Evolutionary conservation across 208 protist species (phyloP).

Genomic region (Trypanosoma avium): DNA sequence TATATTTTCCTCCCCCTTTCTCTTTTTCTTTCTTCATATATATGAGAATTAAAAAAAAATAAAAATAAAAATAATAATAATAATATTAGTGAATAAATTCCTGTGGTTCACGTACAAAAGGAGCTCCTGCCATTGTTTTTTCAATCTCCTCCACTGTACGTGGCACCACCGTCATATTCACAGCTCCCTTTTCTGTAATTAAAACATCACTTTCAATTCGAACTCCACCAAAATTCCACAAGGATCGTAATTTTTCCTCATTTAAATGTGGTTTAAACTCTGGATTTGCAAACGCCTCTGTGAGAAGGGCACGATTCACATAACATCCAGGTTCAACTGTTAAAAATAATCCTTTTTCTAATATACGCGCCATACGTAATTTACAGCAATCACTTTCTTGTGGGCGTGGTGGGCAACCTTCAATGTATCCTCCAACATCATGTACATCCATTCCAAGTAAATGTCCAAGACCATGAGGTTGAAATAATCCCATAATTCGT

Average conservation of each 20-base stretch:
- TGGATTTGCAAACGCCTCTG: constrained; percentile 71
- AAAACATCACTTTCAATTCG: constrained; percentile 98
- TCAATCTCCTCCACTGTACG: constrained; percentile 89
- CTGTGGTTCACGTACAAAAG: constrained; percentile 62
- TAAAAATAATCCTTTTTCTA: constrained; percentile 94
- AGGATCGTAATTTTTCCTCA: constrained; percentile 72
- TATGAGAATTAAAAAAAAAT: not conserved
- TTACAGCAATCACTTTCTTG: constrained; percentile 78
- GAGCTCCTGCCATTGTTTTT: constrained; percentile 70
- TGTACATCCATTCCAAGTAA: constrained; percentile 95
- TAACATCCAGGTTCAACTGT: constrained; percentile 97
- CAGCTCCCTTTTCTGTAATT: constrained; percentile 88
- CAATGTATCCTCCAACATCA: constrained; percentile 96
- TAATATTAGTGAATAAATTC: constrained; percentile 55
- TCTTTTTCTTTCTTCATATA: too few relatives aligned
- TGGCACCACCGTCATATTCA: constrained; percentile 86
- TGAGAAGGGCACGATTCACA: constrained; percentile 87
- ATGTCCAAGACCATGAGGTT: constrained; percentile 97
- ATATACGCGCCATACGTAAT: constrained; percentile 83
- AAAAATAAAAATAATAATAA: not conserved
- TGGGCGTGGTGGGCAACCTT: constrained; percentile 60
- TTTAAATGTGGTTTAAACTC: constrained; percentile 84
- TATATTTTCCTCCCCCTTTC: too few relatives aligned
- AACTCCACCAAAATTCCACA: constrained; percentile 94
- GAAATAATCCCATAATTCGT: constrained; percentile 93